Evolutionary conservation across 2,329 filamentous ascomycete species (phyloP).

Genomic region (Nemania serpens): DNA sequence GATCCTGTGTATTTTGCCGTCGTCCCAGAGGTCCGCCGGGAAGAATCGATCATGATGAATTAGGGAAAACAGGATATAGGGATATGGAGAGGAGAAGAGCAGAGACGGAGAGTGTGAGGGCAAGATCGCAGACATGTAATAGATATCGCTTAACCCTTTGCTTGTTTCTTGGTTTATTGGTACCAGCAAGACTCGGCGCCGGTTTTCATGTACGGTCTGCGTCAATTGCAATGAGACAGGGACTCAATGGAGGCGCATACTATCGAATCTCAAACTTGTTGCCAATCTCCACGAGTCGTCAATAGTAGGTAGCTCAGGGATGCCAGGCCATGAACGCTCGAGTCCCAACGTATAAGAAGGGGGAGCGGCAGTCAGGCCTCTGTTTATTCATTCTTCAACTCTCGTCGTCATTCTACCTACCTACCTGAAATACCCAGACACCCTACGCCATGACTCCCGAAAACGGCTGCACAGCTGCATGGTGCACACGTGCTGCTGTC

Average conservation of each 20-base stretch:
- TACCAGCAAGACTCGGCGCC: constrained; percentile 8
- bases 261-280: constrained; percentile 15
- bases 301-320: neutral
- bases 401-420: neutral
- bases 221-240: constrained; percentile 18
- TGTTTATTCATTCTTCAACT: constrained; percentile 2
- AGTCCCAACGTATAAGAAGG: constrained; percentile 17
- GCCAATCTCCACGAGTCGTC: neutral
- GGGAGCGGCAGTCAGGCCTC: constrained; percentile 14
- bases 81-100: neutral
- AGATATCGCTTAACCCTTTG: constrained; percentile 7
- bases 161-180: constrained; percentile 3
- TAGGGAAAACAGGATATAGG: neutral
- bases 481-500: constrained; percentile 17
- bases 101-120: constrained; percentile 8
- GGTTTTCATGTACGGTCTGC: constrained; percentile 13
- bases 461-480: neutral
- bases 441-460: neutral
- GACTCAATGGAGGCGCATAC: constrained; percentile 18
- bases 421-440: constrained; percentile 17
- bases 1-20: constrained; percentile 14
- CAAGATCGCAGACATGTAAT: constrained; percentile 14
- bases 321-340: neutral
- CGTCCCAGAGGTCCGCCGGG: constrained; percentile 23
- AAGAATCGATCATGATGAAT: constrained; percentile 25